phyloP scores from a whole-genome alignment of 305 asterid genomes.

The Euphrasia arctica region DNA sequence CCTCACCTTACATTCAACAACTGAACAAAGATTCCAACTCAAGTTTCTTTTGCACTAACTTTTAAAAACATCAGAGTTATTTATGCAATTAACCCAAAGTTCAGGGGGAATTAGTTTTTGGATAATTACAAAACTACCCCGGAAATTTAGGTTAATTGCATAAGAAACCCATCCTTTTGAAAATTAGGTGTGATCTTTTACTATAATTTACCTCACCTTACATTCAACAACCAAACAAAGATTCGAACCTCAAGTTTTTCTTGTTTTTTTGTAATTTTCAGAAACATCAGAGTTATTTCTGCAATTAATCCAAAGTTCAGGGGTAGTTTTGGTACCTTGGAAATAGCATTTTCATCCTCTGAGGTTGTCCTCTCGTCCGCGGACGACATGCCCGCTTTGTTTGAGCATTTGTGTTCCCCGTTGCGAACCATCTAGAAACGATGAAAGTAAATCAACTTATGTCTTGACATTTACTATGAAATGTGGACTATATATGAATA shows the following conservation, averaged over 20 bases:
- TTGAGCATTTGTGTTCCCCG: constrained; percentile 75
- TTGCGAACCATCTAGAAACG: constrained; percentile 69
- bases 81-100: not conserved
- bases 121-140: no score
- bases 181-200: no score
- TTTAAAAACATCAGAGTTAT: not conserved
- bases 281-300: no score
- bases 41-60: no score
- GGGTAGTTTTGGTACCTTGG: constrained; percentile 36
- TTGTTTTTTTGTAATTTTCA: no score
- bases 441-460: not conserved
- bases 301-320: no score
- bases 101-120: not conserved
- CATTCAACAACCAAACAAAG: no score
- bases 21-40: not conserved
- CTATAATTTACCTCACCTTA: no score
- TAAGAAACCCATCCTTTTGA: no score
- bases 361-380: constrained; percentile 63
- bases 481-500: not conserved
- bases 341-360: constrained; percentile 48
- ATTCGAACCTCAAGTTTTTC: no score
- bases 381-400: constrained; percentile 36
- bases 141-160: no score
- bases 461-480: no score
- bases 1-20: not conserved